These are phyloP conservation scores for Immersiella caudata DNA, from an alignment of 495 filamentous ascomycete genomes.

Conservation along the genomic window DNA sequence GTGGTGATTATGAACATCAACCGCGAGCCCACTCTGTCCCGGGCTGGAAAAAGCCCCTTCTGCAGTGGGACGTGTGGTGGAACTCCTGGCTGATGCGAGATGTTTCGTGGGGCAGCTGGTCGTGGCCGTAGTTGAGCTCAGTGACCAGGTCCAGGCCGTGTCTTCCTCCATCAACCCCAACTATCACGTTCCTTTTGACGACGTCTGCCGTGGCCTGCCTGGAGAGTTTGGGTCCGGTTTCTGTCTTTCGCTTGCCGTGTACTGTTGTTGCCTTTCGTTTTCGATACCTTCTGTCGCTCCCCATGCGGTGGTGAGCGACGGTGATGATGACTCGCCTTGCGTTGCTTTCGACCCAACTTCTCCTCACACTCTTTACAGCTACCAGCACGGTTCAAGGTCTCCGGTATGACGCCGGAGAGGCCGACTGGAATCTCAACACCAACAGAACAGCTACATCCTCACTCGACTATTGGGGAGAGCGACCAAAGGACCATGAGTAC, in stretches of 20 bases:
- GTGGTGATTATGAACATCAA: constrained; percentile 1
- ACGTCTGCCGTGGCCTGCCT: constrained; percentile 29
- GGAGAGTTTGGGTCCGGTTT: constrained; percentile 26
- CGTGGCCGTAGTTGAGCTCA: constrained; percentile 21
- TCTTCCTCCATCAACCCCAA: constrained; percentile 30
- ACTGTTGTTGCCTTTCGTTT: constrained; percentile 35
- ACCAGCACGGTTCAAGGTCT: constrained; percentile 44
- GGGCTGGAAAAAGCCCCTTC: constrained; percentile 26
- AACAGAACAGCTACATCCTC: constrained; percentile 62
- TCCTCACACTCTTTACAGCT: constrained; percentile 33
- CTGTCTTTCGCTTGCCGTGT: constrained; percentile 21
- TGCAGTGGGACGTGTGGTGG: constrained; percentile 17
- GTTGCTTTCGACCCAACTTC: constrained; percentile 33
- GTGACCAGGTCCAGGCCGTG: constrained; percentile 16
- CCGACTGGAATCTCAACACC: constrained; percentile 64
- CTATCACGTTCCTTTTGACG: constrained; percentile 30
- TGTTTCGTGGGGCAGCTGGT: constrained; percentile 29
- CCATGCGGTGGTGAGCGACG: constrained; percentile 39
- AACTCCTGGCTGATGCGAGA: constrained; percentile 2
- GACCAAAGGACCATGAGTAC: constrained; percentile 56
- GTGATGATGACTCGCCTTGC: constrained; percentile 37
- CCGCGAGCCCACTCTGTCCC: background rate
- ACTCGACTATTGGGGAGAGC: constrained; percentile 64
- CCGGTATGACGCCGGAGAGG: constrained; percentile 57
- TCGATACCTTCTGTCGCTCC: constrained; percentile 33